Percentiles rank a stretch among this genome's conserved stretches.
Conservation (phyloP, 345 rosid species). For the Heritiera littoralis region DNA sequence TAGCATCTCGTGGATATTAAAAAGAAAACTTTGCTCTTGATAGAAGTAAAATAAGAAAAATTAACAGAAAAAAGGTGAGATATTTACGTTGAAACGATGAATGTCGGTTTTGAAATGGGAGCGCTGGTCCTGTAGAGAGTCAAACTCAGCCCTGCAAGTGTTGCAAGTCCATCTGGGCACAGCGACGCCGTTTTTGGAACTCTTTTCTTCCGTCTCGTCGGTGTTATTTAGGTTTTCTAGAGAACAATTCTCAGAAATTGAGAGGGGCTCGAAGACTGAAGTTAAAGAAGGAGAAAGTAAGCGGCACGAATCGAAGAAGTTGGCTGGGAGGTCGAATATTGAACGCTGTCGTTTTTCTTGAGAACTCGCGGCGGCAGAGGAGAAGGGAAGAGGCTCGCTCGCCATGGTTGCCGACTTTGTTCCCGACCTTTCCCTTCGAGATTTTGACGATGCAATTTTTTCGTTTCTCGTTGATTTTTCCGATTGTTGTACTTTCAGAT, state of each 20-base stretch:
- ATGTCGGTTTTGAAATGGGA: slow-evolving; percentile 86
- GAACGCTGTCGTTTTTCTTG: slow-evolving; percentile 52
- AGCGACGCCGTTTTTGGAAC: slow-evolving; percentile 32
- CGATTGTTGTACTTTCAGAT: neutral
- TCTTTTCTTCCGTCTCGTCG: slow-evolving; percentile 36
- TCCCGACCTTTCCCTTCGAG: neutral
- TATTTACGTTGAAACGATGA: slow-evolving; percentile 83
- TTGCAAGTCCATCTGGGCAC: slow-evolving; percentile 85
- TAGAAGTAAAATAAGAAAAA: neutral
- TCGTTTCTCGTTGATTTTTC: neutral
- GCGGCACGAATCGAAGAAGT: slow-evolving; percentile 66
- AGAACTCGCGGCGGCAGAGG: slow-evolving; percentile 16
- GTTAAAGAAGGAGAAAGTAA: slow-evolving; percentile 51
- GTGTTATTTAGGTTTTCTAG: slow-evolving; percentile 31
- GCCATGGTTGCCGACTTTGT: slow-evolving; percentile 34
- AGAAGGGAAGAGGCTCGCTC: slow-evolving; percentile 21
- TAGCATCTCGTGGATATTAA: neutral
- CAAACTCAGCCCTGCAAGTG: slow-evolving; percentile 79
- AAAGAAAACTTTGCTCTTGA: neutral
- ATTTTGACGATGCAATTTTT: neutral
- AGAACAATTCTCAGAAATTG: slow-evolving; percentile 27
- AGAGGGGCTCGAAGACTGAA: slow-evolving; percentile 25
- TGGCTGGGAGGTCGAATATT: slow-evolving; percentile 53
- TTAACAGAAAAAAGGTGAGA: neutral
- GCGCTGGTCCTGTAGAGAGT: slow-evolving; percentile 85